Evolutionary conservation across 306 rosid species (phyloP), one percentile per base, ranked within the genome.

Genomic region (Cicer yamashitae): DNA sequence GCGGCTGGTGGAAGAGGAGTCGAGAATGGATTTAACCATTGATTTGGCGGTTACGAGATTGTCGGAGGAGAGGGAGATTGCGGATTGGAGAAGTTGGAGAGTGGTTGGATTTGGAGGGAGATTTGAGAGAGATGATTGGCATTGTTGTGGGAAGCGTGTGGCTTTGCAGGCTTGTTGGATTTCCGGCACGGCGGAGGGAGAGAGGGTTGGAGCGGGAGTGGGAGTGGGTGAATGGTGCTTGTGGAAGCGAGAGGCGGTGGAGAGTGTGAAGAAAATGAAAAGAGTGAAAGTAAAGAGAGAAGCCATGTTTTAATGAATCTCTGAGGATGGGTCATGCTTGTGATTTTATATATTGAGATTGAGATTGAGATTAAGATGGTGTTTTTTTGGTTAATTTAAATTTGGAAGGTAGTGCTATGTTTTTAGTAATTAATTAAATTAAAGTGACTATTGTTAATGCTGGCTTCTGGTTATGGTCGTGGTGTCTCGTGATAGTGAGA

Each of bases 71-170:
- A 77, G 53, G 5, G 67, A 5, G 45, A 90, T 61, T 57, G 96
- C 89, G 11, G 83, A 66, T n/a, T 83, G 84, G 81, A 94, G 17
- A 7, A 86, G 71, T 25, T 90, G 79, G 30, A 86, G 56, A 0
- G 91, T 12, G 9, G 87, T 30, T 0, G 93, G 81, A 10, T 79
- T 69, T 2, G 79, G 65, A 2, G 89, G 81, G 22, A 86, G 79
- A 17, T 61, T 53, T 56, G 87, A 0, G 4, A 94, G 77, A 15
- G 96, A 75, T 66, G 85, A 17, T 18, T 67, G 50, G 77, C 99
- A 94, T 44, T 46, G 73, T 34, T 78, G 82, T 0, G 93, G 91
- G 81, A 89, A 94, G 50, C 93, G 96, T 3, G 99, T 92, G 62
- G 96, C 96, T 4, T 69, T 71, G 83, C 99, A 94, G 73, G 90